phyloP scores from a whole-genome alignment of 2,329 filamentous ascomycete genomes.

The Aureobasidium melanogenum region DNA sequence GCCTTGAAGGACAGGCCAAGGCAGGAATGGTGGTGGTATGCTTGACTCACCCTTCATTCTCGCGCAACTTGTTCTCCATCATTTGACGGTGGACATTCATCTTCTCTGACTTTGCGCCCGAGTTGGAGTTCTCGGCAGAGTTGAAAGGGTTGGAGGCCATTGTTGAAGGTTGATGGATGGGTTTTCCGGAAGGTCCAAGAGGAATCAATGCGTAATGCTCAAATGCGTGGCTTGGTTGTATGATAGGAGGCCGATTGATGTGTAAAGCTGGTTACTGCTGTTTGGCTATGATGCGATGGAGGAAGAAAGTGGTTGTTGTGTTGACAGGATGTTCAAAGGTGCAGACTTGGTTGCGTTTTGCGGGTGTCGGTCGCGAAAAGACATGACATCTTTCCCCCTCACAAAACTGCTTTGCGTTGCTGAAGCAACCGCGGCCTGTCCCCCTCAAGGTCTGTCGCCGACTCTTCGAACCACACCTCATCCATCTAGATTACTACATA shows the following conservation, averaged over 20 bases:
- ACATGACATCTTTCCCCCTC: constrained; percentile 7
- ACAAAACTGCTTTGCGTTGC: constrained; percentile 8
- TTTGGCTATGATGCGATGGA: not conserved
- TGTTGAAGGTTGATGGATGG: not conserved
- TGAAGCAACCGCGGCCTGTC: not conserved
- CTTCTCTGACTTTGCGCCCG: constrained; percentile 29
- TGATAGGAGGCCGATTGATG: not conserved
- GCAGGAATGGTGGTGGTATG: not conserved
- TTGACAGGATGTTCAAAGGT: not conserved
- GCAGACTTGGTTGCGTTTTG: not conserved
- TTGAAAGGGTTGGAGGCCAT: constrained; percentile 10
- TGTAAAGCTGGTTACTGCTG: not conserved
- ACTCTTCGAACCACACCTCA: not conserved
- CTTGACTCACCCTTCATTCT: constrained; percentile 2
- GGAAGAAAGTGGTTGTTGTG: not conserved
- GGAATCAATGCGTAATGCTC: not conserved
- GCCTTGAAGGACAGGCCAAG: not conserved
- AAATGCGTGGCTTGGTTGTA: not conserved
- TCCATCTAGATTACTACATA: not conserved
- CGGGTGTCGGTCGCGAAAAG: not conserved
- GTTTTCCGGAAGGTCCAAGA: not conserved
- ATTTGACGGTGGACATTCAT: constrained; percentile 72
- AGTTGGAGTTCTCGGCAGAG: constrained; percentile 17
- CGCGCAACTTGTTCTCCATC: constrained; percentile 39
- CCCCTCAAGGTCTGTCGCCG: not conserved